Evolutionary conservation across 352 stramenopile species (phyloP), one percentile per base, ranked within the genome.

Genomic region (Globisporangium paroecandrum): DNA sequence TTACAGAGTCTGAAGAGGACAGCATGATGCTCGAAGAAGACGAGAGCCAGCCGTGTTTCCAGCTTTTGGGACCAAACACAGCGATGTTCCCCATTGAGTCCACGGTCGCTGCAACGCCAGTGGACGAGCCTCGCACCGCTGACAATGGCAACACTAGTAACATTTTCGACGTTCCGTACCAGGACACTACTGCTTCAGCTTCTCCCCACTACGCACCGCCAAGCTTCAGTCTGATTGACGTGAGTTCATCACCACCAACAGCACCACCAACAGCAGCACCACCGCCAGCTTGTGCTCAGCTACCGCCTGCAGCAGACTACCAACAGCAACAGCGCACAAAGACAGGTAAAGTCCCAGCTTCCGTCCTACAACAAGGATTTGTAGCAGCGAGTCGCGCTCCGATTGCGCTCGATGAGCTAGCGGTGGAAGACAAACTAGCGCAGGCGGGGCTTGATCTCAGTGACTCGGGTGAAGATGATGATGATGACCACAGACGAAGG

Each of bases 361-460:
- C 46, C 8, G 32, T 64, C 18, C 41, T 64, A 1, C 47, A 66
- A 38, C 68, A 67, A 58, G 56, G 65, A n/a, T 69, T 69, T 34
- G 64, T 58, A 6, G 64, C 34, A 47, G 51, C 43, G 34, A 65
- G 49, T 60, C 65, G 55, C 9, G 22, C 57, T 55, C 38, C 64
- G 58, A 47, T 75, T 25, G 36, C 46, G 8, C 64, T 70, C 55
- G 62, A 77, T 46, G 70, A 83, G 3, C 25, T 22, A 1, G 47
- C 24, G 5, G 73, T 82, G 29, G 75, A 82, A 9, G 62, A 79
- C 4, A 83, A 87, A 54, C 55, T 90, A 55, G 74, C 72, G 32
- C 74, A 73, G 58, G 82, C 77, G 49, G 82, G 82, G 34, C 46
- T 90, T 20, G 67, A 74, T 61, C 62, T 88, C 15, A 90, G 79